A percentile compares a stretch with the other conserved stretches of the same genome.
phyloP scores from a whole-genome alignment of 108 stramenopile genomes.

The Nitzschia palea region DNA sequence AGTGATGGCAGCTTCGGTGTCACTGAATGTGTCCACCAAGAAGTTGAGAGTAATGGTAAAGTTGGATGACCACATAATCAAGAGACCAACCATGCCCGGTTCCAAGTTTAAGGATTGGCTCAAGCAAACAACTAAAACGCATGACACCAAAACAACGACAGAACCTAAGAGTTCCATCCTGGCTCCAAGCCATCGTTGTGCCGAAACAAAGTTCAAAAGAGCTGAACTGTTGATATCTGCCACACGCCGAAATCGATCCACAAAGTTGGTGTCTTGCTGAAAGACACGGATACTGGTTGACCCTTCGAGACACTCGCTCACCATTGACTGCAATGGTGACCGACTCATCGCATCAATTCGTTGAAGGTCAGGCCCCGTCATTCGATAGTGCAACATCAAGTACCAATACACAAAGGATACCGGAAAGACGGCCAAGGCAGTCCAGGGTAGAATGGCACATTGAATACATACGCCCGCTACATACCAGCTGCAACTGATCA shows the following conservation, averaged over 20 bases:
- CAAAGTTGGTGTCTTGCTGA: slow-evolving; percentile 56
- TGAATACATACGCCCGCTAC: slow-evolving; percentile 60
- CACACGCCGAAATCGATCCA: slow-evolving; percentile 43
- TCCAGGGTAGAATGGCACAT: slow-evolving; percentile 75
- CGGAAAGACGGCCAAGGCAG: slow-evolving; percentile 53
- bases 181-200: slow-evolving; percentile 84
- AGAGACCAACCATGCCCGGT: slow-evolving; percentile 75
- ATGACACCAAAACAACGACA: slow-evolving; percentile 59
- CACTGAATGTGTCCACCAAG: slow-evolving; percentile 68
- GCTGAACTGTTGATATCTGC: slow-evolving; percentile 63
- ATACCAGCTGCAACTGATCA: slow-evolving; percentile 53
- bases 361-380: slow-evolving; percentile 79
- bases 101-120: slow-evolving; percentile 48
- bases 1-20: slow-evolving; percentile 84
- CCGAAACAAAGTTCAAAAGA: slow-evolving; percentile 77
- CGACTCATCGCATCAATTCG: slow-evolving; percentile 77
- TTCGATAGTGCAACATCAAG: slow-evolving; percentile 70
- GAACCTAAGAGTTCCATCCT: slow-evolving; percentile 83
- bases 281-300: slow-evolving; percentile 75
- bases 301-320: slow-evolving; percentile 80
- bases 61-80: slow-evolving; percentile 75
- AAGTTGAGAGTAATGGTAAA: slow-evolving; percentile 83
- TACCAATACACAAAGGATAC: slow-evolving; percentile 53
- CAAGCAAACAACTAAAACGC: slow-evolving; percentile 58
- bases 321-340: slow-evolving; percentile 78